Evolutionary conservation across 768 basidiomycete species (phyloP).

Genomic region (Phaeolepiota aurea): DNA sequence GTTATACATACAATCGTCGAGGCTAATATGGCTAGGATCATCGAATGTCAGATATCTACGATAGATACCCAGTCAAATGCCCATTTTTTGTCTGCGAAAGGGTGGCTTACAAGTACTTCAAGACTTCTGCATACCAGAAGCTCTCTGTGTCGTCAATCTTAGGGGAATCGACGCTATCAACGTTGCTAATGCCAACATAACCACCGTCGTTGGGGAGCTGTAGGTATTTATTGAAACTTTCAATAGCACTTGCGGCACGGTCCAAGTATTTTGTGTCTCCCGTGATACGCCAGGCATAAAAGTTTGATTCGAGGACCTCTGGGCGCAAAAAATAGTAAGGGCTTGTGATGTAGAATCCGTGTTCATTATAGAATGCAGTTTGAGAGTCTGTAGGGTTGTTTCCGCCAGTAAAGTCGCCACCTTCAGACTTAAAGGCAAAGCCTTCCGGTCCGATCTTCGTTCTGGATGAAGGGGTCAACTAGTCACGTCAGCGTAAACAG

Average conservation of each 20-base stretch:
- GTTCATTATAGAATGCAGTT: conserved; percentile 42
- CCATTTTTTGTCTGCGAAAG: neutral
- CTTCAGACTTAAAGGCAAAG: conserved; percentile 54
- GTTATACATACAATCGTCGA: conserved; percentile 50
- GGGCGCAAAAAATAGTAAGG: conserved; percentile 59
- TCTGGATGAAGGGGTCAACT: conserved; percentile 20
- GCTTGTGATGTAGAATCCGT: conserved; percentile 58
- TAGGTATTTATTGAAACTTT: conserved; percentile 44
- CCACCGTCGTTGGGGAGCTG: conserved; percentile 22
- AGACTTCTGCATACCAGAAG: conserved; percentile 67
- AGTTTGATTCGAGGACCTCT: conserved; percentile 75
- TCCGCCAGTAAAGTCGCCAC: conserved; percentile 53
- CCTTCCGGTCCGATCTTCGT: conserved; percentile 72
- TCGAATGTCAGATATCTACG: conserved; percentile 65
- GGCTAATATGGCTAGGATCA: conserved; percentile 53
- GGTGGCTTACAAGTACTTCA: conserved; percentile 65
- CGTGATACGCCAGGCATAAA: conserved; percentile 70
- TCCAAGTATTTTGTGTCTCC: conserved; percentile 63
- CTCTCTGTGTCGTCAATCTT: conserved; percentile 59
- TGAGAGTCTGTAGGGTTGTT: conserved; percentile 23
- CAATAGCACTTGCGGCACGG: conserved; percentile 49
- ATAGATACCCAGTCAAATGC: neutral
- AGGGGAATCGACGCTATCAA: conserved; percentile 31
- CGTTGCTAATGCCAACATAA: conserved; percentile 51
- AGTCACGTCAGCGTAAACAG: neutral